Percentiles rank a stretch among this genome's conserved stretches.
These are phyloP conservation scores for Spencermartinsiella ligniputridi DNA, from an alignment of 1,139 yeast genomes.

Conservation along the genomic window DNA sequence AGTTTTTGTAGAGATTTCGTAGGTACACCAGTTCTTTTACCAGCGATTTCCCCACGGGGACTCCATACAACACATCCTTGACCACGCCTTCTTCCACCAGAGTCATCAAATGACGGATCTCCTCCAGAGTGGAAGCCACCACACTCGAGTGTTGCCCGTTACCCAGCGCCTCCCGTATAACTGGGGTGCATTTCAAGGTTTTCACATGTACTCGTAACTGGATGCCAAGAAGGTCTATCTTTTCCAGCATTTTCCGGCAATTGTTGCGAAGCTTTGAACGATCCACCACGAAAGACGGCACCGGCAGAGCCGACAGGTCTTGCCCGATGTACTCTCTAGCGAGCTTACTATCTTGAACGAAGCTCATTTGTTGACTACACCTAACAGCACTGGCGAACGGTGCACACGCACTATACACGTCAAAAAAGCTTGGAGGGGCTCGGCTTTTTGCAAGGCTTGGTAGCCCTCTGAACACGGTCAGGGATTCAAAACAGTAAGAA, in stretches of 20 bases:
- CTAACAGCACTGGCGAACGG: no score
- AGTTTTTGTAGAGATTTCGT: conserved; percentile 15
- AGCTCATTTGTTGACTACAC: conserved; percentile 17
- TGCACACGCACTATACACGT: no score
- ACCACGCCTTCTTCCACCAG: conserved; percentile 43
- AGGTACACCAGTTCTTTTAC: conserved; percentile 48
- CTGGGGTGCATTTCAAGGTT: conserved; percentile 59
- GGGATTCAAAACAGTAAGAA: no score
- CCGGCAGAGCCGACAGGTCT: conserved; percentile 41
- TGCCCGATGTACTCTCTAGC: conserved; percentile 27
- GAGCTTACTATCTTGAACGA: conserved; percentile 17
- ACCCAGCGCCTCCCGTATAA: conserved; percentile 43
- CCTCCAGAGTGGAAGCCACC: conserved; percentile 64
- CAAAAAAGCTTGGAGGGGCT: no score
- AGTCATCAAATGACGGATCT: conserved; percentile 53
- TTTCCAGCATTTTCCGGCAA: conserved; percentile 39
- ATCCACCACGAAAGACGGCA: conserved; percentile 51
- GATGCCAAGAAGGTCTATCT: conserved; percentile 30
- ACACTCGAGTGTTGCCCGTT: conserved; percentile 41
- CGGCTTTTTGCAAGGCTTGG: no score
- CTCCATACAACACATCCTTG: conserved; percentile 56
- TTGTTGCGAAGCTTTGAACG: conserved; percentile 36
- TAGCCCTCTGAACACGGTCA: no score
- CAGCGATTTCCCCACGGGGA: conserved; percentile 53
- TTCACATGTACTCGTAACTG: conserved; percentile 64